Evolutionary conservation across 1,284 basidiomycete genomes (phyloP), one percentile per base, ranked within the genome.

Genomic region (Ustilago loliicola): DNA sequence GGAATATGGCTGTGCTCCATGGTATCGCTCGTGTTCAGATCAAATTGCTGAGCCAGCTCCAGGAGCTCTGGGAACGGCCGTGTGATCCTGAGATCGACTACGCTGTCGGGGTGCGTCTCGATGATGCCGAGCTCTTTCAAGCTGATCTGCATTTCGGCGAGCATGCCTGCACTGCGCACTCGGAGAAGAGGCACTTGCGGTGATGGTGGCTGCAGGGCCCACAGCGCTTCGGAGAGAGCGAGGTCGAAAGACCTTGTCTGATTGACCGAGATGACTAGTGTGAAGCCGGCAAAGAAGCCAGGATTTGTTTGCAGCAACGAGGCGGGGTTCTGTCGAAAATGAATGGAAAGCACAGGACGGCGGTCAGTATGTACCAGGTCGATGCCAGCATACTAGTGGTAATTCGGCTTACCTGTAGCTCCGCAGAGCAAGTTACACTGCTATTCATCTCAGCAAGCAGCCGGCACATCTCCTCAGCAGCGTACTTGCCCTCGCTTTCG

Each of bases 401-500:
- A n/a, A n/a, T 36, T 36, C 10, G 19, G 17, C 38, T 19, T 40
- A 40, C 42, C 17, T 45, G 88, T 19, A 90, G 88, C 75, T 93
- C 90, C 1, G 93, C 91, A 58, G 88, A 86, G 2, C 94, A 93
- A 53, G 92, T 88, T 3, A 98, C 96, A 64, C 91, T 90, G 2
- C 94, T 92, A 87, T 98, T 99, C 62, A 99, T 90, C 88, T 98
- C 96, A 17, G 88, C 86, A 4, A 99, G 89, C 51, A 93, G 90
- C 59, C 90, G 89, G 19, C 93, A 93, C 4, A 92, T 92, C 86
- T 98, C 94, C 64, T 90, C 86, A 0, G 95, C 95, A 52, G 94
- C 91, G 58, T 89, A 89, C 85, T 92, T 92, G 10, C 94, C 95
- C 61, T 97, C 89, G 78, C 92, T 93, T 27, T 90, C 88, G 0